Conservation (phyloP, 2,329 filamentous ascomycete genomes). For the Zymoseptoria tritici region DNA sequence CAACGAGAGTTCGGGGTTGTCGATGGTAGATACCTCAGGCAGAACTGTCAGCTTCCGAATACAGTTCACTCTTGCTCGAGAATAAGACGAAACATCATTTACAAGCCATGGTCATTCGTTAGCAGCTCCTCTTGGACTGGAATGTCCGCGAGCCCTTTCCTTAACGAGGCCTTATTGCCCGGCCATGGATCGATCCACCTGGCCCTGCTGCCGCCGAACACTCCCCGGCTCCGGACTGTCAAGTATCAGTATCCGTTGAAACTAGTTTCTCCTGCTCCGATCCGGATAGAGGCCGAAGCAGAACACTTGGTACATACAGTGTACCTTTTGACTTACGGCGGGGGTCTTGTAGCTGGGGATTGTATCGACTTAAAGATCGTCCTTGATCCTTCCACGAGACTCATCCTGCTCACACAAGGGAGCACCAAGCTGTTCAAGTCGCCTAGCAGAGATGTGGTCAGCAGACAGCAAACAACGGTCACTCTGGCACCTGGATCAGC, state of each 20-base stretch:
- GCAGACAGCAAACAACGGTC: conserved; percentile 38
- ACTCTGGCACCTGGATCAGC: conserved; percentile 43
- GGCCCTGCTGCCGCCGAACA: conserved; percentile 61
- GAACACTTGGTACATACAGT: conserved; percentile 60
- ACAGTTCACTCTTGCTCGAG: neutral
- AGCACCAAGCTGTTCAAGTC: conserved; percentile 96
- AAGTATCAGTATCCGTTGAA: conserved; percentile 94
- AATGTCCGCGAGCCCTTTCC: conserved; percentile 59
- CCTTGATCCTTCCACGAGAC: conserved; percentile 56
- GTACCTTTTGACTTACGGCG: conserved; percentile 89
- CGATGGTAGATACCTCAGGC: neutral
- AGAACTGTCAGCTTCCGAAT: neutral
- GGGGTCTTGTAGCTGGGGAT: conserved; percentile 85
- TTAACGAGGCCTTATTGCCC: conserved; percentile 62
- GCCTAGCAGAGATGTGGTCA: conserved; percentile 36
- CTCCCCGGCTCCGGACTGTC: conserved; percentile 64
- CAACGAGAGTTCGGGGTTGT: too few relatives aligned
- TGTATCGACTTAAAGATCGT: conserved; percentile 64
- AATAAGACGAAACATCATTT: neutral
- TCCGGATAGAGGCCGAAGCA: conserved; percentile 34
- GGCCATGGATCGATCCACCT: conserved; percentile 74
- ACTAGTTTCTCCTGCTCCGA: conserved; percentile 71
- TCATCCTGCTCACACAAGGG: conserved; percentile 59
- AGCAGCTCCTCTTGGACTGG: conserved; percentile 10
- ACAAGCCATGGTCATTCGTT: conserved; percentile 16